Evolutionary conservation across 2,329 filamentous ascomycete species (phyloP), one percentile per base, ranked within the genome.

Genomic region (Xylariaceae sp.): DNA sequence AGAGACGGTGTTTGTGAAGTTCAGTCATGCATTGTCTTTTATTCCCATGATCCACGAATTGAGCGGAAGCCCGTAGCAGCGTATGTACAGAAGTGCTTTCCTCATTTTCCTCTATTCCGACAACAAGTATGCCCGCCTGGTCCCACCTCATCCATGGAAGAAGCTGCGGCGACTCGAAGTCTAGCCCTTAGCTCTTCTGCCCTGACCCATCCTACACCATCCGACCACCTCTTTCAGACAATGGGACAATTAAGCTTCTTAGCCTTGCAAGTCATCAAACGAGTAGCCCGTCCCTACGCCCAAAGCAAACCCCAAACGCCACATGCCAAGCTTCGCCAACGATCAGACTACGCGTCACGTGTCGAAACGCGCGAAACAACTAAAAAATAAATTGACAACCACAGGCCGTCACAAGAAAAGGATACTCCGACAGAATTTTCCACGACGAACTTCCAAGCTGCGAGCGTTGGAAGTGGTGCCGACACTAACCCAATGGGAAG

Each of bases 31-130:
- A 27, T 60, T 58, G 58, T 55, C 55, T 41, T 49, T 39, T 39
- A 44, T 51, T 51, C 49, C 42, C 55, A 52, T 49, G 52, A 53
- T 55, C 54, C 45, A 54, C 54, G 58, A 52, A 52, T 52, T 52
- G 47, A 50, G 53, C 33, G 33, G 15, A 4, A 36, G 33, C 33
- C 15, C 33, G 12, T 38, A 46, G 55, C 49, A 49, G 48, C 49
- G 56, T 64, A 64, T 64, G 55, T 64, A 65, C 62, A 65, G 47
- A 49, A 47, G 46, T 38, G 42, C 42, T 42, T 46, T 45, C 39
- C 44, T 54, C 30, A 46, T 44, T 43, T 43, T 32, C 40, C 45
- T 49, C 44, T 40, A 44, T 11, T 39, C 30, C 27, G 39, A 27
- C 11, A 39, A 51, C 36, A 42, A 18, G 42, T 42, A 48, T 41